Percentiles rank a stretch among this genome's conserved stretches.
Conservation (phyloP, 2,329 filamentous ascomycete species). For the Aspergillus transmontanensis region DNA sequence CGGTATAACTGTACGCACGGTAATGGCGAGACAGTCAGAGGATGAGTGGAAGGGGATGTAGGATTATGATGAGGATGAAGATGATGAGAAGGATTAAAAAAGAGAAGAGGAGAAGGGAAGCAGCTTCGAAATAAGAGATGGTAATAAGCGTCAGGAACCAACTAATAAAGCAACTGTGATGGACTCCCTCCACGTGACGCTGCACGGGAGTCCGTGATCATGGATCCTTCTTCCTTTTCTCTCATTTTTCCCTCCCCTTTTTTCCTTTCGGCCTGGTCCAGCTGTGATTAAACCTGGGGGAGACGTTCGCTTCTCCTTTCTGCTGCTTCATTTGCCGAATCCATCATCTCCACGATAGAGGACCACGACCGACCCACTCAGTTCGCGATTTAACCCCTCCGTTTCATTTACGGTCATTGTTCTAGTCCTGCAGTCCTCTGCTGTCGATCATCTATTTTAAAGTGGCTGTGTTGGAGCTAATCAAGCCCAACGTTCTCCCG, state of each 20-base stretch:
- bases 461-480: conserved; percentile 16
- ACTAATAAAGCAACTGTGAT: conserved; percentile 1
- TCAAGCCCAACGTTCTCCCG: background rate
- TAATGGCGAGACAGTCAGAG: background rate
- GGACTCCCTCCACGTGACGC: background rate
- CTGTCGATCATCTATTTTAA: conserved; percentile 15
- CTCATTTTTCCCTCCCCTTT: background rate
- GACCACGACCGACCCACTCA: conserved; percentile 4
- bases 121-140: background rate
- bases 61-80: background rate
- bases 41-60: background rate
- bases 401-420: background rate
- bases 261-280: background rate
- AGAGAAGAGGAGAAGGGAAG: background rate
- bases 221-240: background rate
- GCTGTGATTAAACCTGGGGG: background rate
- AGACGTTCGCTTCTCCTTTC: conserved; percentile 2
- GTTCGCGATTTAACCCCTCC: conserved; percentile 8
- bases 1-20: background rate
- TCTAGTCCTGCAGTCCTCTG: background rate
- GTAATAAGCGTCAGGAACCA: background rate
- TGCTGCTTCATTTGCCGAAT: conserved; percentile 11
- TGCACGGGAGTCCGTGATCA: background rate
- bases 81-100: background rate
- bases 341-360: conserved; percentile 12